Percentiles rank a stretch among this genome's conserved stretches.
phyloP scores from a whole-genome alignment of 2,329 filamentous ascomycete species.

The Sphaerulina musiva region DNA sequence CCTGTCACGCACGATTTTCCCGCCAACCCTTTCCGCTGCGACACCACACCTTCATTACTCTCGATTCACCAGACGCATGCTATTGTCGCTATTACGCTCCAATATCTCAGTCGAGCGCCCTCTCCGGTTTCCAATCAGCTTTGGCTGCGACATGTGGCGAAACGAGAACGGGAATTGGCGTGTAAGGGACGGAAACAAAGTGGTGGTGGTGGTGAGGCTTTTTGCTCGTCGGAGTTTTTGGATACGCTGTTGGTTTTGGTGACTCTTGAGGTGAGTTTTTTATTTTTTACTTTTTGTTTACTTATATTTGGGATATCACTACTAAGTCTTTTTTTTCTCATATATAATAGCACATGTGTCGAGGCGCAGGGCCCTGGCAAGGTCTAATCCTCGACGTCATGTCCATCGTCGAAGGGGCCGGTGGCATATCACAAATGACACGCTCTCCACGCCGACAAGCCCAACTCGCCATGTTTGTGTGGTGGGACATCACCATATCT shows the following conservation, averaged over 20 bases:
- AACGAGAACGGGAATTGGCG: too few relatives aligned
- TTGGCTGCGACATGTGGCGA: not conserved
- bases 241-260: conserved; percentile 3
- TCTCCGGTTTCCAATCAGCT: not conserved
- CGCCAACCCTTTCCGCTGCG: conserved; percentile 6
- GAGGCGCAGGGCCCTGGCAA: conserved; percentile 5
- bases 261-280: conserved; percentile 1
- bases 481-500: conserved; percentile 5
- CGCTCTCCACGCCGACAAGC: conserved; percentile 1
- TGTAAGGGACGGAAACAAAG: too few relatives aligned
- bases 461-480: conserved; percentile 5
- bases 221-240: not conserved
- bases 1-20: conserved; percentile 3
- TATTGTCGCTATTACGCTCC: conserved; percentile 1
- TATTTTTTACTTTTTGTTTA: too few relatives aligned
- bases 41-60: not conserved
- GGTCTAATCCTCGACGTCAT: not conserved
- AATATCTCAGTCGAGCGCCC: conserved; percentile 1
- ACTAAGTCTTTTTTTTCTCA: too few relatives aligned
- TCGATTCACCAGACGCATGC: conserved; percentile 5
- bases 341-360: not conserved
- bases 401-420: conserved; percentile 1
- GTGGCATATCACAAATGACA: conserved; percentile 3
- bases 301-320: too few relatives aligned
- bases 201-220: not conserved